Evolutionary conservation across 1,284 basidiomycete genomes (phyloP).

Genomic region (Sporisorium graminicola): DNA sequence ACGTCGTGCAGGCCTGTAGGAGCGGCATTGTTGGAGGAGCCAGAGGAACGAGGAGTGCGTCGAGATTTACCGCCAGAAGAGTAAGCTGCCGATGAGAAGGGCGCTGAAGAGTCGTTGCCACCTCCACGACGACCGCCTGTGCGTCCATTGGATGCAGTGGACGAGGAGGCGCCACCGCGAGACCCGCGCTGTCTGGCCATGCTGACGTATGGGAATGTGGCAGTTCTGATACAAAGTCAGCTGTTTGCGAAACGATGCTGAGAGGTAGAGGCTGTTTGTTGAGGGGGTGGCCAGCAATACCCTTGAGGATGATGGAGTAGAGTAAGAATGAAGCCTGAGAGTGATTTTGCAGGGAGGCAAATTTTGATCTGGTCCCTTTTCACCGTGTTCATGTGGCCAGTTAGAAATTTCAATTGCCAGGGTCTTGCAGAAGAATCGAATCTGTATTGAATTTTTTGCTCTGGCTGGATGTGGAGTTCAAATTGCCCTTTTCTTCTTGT

Average conservation of each 20-base stretch:
- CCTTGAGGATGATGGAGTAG: not conserved
- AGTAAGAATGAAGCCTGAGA: not conserved
- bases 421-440: slow-evolving; percentile 17
- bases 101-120: slow-evolving; percentile 8
- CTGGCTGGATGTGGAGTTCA: not conserved
- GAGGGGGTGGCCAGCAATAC: not conserved
- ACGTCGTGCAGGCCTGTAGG: slow-evolving; percentile 30
- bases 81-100: slow-evolving; percentile 35
- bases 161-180: slow-evolving; percentile 10
- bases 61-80: slow-evolving; percentile 20
- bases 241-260: no score
- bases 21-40: not conserved
- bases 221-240: no score
- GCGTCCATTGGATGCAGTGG: slow-evolving; percentile 1
- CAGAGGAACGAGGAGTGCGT: slow-evolving; percentile 9
- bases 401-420: slow-evolving; percentile 26
- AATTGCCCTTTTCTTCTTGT: not conserved
- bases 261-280: not conserved
- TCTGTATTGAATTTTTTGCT: slow-evolving; percentile 12
- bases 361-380: slow-evolving; percentile 7
- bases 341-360: no score
- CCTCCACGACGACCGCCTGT: slow-evolving; percentile 17
- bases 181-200: slow-evolving; percentile 19
- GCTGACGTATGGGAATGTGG: not conserved
- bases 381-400: not conserved